phyloP scores from a whole-genome alignment of 495 filamentous ascomycete species.

The Daldinia loculata region DNA sequence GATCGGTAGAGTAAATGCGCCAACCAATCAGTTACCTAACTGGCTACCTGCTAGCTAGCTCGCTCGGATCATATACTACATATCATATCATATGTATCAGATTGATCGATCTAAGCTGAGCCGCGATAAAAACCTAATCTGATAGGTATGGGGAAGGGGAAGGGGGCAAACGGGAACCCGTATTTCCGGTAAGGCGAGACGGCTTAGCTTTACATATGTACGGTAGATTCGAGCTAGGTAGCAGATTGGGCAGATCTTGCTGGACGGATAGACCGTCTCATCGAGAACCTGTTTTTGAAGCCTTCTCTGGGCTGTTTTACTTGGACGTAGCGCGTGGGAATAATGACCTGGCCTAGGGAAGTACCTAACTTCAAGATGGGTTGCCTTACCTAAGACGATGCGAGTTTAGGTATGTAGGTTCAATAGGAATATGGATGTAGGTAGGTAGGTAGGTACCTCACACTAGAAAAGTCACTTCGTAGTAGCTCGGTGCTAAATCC shows the following conservation, averaged over 20 bases:
- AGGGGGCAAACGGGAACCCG: no score
- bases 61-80: not conserved
- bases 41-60: not conserved
- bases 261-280: not conserved
- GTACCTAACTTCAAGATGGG: not conserved
- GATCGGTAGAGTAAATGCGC: not conserved
- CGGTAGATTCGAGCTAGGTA: not conserved
- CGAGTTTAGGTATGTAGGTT: not conserved
- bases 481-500: conserved; percentile 19
- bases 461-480: not conserved
- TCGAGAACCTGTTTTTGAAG: not conserved
- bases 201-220: not conserved
- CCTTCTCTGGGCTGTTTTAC: not conserved
- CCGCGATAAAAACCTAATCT: no score
- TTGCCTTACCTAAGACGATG: not conserved
- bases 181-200: conserved; percentile 28
- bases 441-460: no score
- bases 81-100: not conserved
- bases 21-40: not conserved
- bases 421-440: no score
- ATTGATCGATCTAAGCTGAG: not conserved
- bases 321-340: no score
- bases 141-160: no score
- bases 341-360: no score
- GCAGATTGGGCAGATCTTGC: conserved; percentile 6